These are phyloP conservation scores for Balansia obtecta DNA, from an alignment of 2,329 filamentous ascomycete species.

Conservation along the genomic window DNA sequence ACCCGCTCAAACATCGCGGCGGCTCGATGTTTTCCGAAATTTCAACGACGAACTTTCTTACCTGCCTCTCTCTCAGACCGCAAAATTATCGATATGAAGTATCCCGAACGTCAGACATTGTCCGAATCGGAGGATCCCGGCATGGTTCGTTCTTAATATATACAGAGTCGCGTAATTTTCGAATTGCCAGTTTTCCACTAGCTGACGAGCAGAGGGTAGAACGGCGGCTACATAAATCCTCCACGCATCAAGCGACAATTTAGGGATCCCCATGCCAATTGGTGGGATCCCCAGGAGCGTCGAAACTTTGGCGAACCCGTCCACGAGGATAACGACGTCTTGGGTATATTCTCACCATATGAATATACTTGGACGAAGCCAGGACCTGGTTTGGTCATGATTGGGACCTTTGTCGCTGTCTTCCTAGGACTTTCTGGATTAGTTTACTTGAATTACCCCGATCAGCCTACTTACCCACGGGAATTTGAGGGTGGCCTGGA, in stretches of 20 bases:
- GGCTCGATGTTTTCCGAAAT: constrained; percentile 36
- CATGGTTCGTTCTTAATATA: constrained; percentile 38
- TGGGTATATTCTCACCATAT: constrained; percentile 80
- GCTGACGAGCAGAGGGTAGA: constrained; percentile 36
- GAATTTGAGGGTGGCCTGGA: constrained; percentile 63
- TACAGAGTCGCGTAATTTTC: neutral
- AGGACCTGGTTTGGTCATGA: constrained; percentile 54
- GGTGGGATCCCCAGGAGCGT: constrained; percentile 97
- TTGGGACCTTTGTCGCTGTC: constrained; percentile 52
- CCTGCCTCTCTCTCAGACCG: constrained; percentile 35
- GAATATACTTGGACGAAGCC: constrained; percentile 76
- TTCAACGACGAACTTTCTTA: constrained; percentile 45
- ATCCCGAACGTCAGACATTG: constrained; percentile 32
- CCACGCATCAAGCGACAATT: constrained; percentile 73
- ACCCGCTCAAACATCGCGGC: constrained; percentile 31
- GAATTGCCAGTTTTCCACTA: constrained; percentile 6
- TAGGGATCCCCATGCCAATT: constrained; percentile 84
- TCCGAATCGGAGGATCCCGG: constrained; percentile 52
- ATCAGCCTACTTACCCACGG: constrained; percentile 54
- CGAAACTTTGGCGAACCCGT: constrained; percentile 94
- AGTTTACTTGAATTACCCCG: constrained; percentile 59
- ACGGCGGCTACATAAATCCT: constrained; percentile 75
- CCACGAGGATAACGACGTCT: constrained; percentile 89
- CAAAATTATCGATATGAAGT: constrained; percentile 38
- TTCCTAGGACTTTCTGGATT: constrained; percentile 54